phyloP scores from a whole-genome alignment of 495 filamentous ascomycete genomes.

The Saxophila tyrrhenica region DNA sequence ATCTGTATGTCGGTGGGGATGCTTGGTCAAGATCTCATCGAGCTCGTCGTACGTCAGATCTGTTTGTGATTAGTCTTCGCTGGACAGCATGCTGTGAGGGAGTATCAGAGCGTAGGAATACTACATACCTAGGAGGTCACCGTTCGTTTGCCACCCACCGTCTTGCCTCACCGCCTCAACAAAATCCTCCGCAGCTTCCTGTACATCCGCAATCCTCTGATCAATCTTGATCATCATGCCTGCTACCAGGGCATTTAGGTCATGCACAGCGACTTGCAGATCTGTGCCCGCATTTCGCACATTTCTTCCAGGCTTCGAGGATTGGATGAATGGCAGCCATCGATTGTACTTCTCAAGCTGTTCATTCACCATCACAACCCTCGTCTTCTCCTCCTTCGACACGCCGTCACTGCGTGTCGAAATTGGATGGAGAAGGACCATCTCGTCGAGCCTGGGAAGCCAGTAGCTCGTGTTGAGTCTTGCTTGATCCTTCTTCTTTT shows the following conservation, averaged over 20 bases:
- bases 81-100: too few relatives aligned
- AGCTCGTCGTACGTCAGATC: neutral
- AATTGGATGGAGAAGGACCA: neutral
- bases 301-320: neutral
- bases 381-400: neutral
- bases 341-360: neutral
- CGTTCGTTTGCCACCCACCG: neutral
- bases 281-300: neutral
- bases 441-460: neutral
- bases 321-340: neutral
- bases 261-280: neutral
- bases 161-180: neutral
- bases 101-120: neutral
- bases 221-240: conserved; percentile 1
- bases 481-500: neutral
- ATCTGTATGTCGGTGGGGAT: neutral
- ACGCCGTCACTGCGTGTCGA: neutral
- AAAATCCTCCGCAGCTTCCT: neutral
- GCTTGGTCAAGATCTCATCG: neutral
- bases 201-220: neutral
- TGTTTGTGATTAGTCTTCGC: neutral
- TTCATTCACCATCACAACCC: neutral
- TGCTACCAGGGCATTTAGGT: neutral
- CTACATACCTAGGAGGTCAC: neutral
- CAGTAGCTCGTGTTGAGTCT: neutral